Evolutionary conservation across 192 early-diverging fungal species (phyloP).

Genomic region (Dissophora globulifera): DNA sequence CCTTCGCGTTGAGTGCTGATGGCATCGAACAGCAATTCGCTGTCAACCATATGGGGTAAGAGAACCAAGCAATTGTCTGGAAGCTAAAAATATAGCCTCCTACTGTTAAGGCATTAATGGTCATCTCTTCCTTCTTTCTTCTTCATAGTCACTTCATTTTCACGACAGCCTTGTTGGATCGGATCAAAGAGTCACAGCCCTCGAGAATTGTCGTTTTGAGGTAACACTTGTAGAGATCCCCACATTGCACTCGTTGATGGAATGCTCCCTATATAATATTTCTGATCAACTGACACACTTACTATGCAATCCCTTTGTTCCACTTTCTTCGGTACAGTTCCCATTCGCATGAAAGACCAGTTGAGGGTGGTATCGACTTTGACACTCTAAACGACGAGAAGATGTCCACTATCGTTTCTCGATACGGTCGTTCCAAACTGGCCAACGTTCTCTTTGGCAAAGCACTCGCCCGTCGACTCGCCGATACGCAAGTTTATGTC

Average conservation of each 20-base stretch:
- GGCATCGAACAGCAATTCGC: conserved; percentile 57
- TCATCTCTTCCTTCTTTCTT: background rate
- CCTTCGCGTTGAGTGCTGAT: conserved; percentile 35
- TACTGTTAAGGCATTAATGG: conserved; percentile 4
- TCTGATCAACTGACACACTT: background rate
- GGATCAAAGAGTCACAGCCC: conserved; percentile 31
- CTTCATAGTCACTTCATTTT: conserved; percentile 24
- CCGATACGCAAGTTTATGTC: conserved; percentile 36
- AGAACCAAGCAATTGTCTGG: background rate
- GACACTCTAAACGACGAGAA: conserved; percentile 53
- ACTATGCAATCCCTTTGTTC: conserved; percentile 1
- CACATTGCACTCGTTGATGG: background rate
- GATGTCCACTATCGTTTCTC: background rate
- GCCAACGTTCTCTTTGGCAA: conserved; percentile 59
- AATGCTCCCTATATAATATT: background rate
- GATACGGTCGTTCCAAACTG: conserved; percentile 64
- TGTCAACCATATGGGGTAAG: conserved; percentile 57
- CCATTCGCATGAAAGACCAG: conserved; percentile 12
- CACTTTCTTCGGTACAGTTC: conserved; percentile 11
- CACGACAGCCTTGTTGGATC: conserved; percentile 43
- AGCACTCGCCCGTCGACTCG: conserved; percentile 18
- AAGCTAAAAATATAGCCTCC: background rate
- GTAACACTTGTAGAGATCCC: conserved; percentile 10
- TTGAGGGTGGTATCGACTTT: conserved; percentile 41
- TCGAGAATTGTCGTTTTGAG: conserved; percentile 47